Conservation (phyloP, 2,329 filamentous ascomycete species). For the Aspergillus sp. region DNA sequence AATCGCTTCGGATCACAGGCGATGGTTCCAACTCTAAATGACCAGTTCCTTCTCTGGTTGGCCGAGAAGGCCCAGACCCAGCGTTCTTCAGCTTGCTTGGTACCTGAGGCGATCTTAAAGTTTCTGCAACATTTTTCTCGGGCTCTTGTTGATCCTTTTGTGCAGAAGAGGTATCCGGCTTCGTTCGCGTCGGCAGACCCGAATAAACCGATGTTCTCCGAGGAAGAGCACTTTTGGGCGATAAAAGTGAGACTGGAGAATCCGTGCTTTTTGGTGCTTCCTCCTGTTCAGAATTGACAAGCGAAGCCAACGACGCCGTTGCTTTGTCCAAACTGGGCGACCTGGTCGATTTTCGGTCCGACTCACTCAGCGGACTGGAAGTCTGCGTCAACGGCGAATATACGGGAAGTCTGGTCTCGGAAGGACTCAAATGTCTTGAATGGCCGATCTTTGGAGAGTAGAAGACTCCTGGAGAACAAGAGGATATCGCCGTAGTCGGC, state of each 20-base stretch:
- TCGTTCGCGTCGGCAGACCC: constrained; percentile 31
- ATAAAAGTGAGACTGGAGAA: constrained; percentile 5
- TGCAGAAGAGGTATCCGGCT: constrained; percentile 22
- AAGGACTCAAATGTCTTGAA: constrained; percentile 30
- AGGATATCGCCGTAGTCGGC: constrained; percentile 42
- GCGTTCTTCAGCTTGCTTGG: neutral
- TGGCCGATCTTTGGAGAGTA: constrained; percentile 33
- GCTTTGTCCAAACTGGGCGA: constrained; percentile 8
- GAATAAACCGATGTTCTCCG: constrained; percentile 57
- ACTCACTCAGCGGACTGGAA: constrained; percentile 15
- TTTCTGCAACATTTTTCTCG: neutral
- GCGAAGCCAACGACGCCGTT: constrained; percentile 6
- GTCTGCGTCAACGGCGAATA: constrained; percentile 16
- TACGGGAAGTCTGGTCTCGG: constrained; percentile 30
- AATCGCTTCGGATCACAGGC: constrained; percentile 52
- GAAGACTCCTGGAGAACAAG: constrained; percentile 42
- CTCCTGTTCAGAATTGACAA: constrained; percentile 4
- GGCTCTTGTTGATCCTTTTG: neutral
- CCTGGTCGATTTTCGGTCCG: constrained; percentile 9
- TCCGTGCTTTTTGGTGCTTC: constrained; percentile 1
- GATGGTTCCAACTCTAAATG: constrained; percentile 51
- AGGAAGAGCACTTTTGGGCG: constrained; percentile 56
- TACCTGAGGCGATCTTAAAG: neutral
- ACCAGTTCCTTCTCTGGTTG: constrained; percentile 62
- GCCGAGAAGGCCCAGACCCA: constrained; percentile 30